Evolutionary conservation across 371 early-diverging fungal genomes (phyloP), one percentile per base, ranked within the genome.

Genomic region (Lichtheimia corymbifera): DNA sequence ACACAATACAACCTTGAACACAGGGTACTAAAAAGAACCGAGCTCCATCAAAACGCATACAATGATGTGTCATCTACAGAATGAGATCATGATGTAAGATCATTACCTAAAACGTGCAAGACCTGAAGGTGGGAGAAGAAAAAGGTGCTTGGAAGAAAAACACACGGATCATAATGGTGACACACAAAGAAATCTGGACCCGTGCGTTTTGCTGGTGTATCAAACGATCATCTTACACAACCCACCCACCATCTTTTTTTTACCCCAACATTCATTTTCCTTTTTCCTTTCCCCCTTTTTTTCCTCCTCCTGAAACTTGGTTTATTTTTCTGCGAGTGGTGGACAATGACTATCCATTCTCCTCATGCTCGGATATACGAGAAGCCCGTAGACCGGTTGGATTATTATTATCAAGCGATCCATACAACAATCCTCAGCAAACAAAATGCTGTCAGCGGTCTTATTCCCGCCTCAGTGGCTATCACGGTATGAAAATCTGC

Each of bases 401-500:
- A 93, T 59, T 79, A 83, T 59, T 92, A 90, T 70, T 92, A 90
- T 67, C 79, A 89, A 18, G 88, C 88, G 20, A 84, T 93, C 52
- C 75, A 86, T 18, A 77, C 87, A 41, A 89, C 93, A 24, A 93
- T 93, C 62, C 72, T 95, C 22, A 78, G 88, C 1, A 77, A 91
- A 14, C 93, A 93, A 68, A 89, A 93, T 66, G 85, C 93, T 6
- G 88, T 84, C 25, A 92, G 92, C 30, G 95, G 95, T n/a, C 73
- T 92, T 77, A 91, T 95, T 50, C 95, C 94, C 13, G 95, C 95
- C 5, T 92, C 92, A 3, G 92, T 92, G 5, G 94, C 95, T 30
- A 87, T 95, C 40, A 93, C 93, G 0, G 80, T 80, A 73, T 65
- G 62, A 56, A 50, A 13, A 24, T 22, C 0, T 47, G 5, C 22